Evolutionary conservation across 805 yeast genomes (phyloP).

Genomic region (Candida piceae): DNA sequence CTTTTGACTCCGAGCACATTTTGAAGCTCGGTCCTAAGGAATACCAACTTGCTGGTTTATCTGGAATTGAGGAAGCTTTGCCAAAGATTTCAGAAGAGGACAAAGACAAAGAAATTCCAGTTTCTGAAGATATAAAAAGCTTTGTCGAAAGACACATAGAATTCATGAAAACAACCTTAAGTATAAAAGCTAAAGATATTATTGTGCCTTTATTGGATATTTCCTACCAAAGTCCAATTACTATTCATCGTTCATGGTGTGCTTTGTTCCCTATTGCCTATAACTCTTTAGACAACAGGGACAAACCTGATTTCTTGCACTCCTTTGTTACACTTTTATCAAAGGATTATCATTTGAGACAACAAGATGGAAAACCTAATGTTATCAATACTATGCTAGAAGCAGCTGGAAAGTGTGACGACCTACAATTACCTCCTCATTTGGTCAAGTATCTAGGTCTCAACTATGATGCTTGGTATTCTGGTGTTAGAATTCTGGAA

Average conservation of each 20-base stretch:
- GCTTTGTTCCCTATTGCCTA: slow-evolving; percentile 78
- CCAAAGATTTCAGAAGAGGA: slow-evolving; percentile 14
- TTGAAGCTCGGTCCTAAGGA: slow-evolving; percentile 44
- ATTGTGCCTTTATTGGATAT: slow-evolving; percentile 71
- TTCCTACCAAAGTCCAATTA: slow-evolving; percentile 73
- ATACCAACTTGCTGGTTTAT: slow-evolving; percentile 48
- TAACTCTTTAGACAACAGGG: slow-evolving; percentile 68
- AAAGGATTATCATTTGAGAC: slow-evolving; percentile 90
- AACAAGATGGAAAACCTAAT: slow-evolving; percentile 79
- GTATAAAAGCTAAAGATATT: slow-evolving; percentile 53
- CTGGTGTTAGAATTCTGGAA: slow-evolving; percentile 80
- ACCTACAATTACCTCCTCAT: slow-evolving; percentile 86
- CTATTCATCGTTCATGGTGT: slow-evolving; percentile 81
- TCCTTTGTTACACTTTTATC: slow-evolving; percentile 74
- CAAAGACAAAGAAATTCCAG: slow-evolving; percentile 13
- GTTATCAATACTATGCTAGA: slow-evolving; percentile 80
- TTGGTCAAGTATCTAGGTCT: slow-evolving; percentile 82
- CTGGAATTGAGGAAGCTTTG: slow-evolving; percentile 35
- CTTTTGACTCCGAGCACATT: slow-evolving; percentile 51
- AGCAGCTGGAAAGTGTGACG: slow-evolving; percentile 72
- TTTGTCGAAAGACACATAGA: slow-evolving; percentile 21
- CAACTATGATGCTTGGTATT: slow-evolving; percentile 88
- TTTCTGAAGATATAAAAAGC: slow-evolving; percentile 7
- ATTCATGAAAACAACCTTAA: slow-evolving; percentile 21
- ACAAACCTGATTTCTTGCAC: slow-evolving; percentile 78